Base-by-base conservation (phyloP, 176 grass and related monocot genomes). In the Saccharum officinarum region DNA sequence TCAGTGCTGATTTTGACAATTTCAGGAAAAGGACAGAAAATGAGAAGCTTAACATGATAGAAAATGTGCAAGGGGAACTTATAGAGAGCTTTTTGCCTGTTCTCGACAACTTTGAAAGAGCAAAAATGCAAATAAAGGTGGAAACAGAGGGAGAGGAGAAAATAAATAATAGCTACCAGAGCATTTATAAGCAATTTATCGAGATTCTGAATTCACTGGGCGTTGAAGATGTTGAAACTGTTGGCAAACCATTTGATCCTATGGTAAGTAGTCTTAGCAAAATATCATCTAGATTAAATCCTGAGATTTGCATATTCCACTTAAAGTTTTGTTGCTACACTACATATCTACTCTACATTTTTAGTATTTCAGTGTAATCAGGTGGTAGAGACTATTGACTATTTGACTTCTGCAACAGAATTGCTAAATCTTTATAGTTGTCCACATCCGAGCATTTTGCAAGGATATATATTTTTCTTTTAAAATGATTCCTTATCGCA, bases 101-200 rank as follows among this genome's bases (percentile, higher is more conserved):
- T 87, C 77, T 99, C 60, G 97, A 99, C 89, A 99, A 96, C 62
- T 99, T 96, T 72, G 93, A 99, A 89, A 96, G 97, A 79, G 97
- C 97, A 40, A 99, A 88, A 92, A 71, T 72, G n/a, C 93, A 99
- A 82, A 94, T 99, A 87, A 96, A 99, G 83, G 93, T 89, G 23
- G 93, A 99, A 89, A 94, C 89, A 2, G 92, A 96, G 80, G 78
- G 71, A 39, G 91, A 96, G 90, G 83, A 83, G 68, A 99, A 95
- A 90, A 92, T 99, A 78, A 99, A 99, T 80, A 82, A 83, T 59
- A 99, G 91, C 80, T 96, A 99, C 82, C 97, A 96, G 88, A 92
- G 84, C 87, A 99, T 99, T 45, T 98, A 98, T 82, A 98, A 95
- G 88, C 97, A 98, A 75, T 94, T 99, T 60, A 31, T 94, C 8